Evolutionary conservation across 2,329 filamentous ascomycete genomes (phyloP).

Genomic region (Conoideocrella luteorostrata): DNA sequence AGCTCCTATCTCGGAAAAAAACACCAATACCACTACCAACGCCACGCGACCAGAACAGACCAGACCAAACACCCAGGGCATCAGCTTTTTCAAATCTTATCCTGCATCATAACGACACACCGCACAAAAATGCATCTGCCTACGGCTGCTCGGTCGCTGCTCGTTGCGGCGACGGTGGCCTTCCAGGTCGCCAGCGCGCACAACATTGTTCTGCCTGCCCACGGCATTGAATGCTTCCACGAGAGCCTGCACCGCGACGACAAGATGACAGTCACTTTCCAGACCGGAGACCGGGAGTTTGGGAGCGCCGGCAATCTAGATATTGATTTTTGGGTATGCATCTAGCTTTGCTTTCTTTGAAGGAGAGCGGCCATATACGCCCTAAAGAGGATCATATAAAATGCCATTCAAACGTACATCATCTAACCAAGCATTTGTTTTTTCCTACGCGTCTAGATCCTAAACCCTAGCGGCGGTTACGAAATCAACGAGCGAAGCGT

Average conservation of each 20-base stretch:
- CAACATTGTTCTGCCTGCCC: slow-evolving; percentile 91
- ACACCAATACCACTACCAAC: neutral
- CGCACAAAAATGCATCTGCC: slow-evolving; percentile 21
- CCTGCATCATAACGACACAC: neutral
- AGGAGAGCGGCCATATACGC: slow-evolving; percentile 1
- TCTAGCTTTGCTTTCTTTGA: neutral
- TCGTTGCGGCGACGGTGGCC: slow-evolving; percentile 31
- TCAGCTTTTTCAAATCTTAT: neutral
- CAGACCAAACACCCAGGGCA: neutral
- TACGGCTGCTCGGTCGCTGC: slow-evolving; percentile 35
- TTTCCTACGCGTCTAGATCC: slow-evolving; percentile 59
- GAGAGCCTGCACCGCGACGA: slow-evolving; percentile 88
- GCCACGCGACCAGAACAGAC: neutral
- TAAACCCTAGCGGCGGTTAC: slow-evolving; percentile 69
- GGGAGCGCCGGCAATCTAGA: slow-evolving; percentile 90
- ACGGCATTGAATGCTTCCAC: slow-evolving; percentile 96
- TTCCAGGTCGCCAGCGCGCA: slow-evolving; percentile 66
- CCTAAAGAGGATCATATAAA: neutral
- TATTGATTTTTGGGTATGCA: slow-evolving; percentile 91
- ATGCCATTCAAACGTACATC: neutral
- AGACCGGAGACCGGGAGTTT: slow-evolving; percentile 95
- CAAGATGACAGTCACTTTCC: slow-evolving; percentile 97
- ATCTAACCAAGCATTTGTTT: neutral
- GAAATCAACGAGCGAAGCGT: slow-evolving; percentile 74
- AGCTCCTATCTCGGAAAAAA: neutral